phyloP scores from a whole-genome alignment of 441 rosid species.

The Adansonia gregorii region DNA sequence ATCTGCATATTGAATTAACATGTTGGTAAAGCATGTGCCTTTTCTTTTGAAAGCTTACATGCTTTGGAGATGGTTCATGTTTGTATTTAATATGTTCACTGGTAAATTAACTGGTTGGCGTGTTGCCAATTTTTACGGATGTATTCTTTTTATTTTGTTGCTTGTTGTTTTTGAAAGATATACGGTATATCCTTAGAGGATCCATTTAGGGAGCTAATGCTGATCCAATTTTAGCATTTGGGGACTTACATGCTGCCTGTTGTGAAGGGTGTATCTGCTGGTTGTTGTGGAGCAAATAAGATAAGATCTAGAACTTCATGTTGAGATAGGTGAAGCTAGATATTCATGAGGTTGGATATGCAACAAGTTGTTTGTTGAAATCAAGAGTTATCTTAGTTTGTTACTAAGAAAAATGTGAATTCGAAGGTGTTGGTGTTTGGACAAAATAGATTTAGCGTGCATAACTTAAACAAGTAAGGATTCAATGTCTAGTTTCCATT shows the following conservation, averaged over 20 bases:
- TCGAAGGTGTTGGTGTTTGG: no score
- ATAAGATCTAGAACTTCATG: no score
- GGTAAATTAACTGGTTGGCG: not conserved
- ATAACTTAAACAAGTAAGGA: not conserved
- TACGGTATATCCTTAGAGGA: not conserved
- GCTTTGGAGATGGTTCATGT: not conserved
- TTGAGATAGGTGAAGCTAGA: not conserved
- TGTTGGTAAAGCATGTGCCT: constrained; percentile 3
- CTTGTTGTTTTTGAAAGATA: not conserved
- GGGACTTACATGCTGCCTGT: not conserved
- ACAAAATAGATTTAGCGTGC: not conserved
- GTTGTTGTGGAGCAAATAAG: no score
- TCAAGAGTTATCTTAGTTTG: not conserved
- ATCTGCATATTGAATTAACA: no score
- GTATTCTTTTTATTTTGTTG: not conserved
- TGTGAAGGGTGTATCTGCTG: not conserved
- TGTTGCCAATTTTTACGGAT: not conserved
- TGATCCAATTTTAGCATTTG: not conserved
- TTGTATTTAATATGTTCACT: no score
- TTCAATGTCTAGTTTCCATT: not conserved
- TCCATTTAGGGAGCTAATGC: not conserved
- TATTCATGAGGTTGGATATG: not conserved
- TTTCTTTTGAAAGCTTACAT: constrained; percentile 1
- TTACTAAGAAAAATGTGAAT: not conserved
- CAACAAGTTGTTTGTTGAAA: not conserved